phyloP scores from a whole-genome alignment of 1,139 yeast species.

The Geotrichum citri-aurantii region DNA sequence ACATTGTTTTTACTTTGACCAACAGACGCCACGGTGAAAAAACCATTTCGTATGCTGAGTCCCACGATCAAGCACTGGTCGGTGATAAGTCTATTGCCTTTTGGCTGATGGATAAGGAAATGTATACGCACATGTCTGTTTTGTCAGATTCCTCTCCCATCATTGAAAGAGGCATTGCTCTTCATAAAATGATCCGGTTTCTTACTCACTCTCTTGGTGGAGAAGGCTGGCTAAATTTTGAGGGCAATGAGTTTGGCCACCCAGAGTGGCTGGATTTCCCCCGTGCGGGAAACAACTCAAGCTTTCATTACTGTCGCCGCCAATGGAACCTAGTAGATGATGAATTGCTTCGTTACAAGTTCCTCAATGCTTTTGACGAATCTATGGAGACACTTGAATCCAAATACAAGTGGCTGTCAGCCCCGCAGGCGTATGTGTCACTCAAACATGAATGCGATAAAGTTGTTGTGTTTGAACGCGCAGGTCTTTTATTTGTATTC shows the following conservation, averaged over 20 bases:
- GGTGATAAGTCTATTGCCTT: conserved; percentile 96
- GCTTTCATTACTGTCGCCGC: conserved; percentile 90
- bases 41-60: conserved; percentile 89
- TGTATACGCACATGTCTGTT: conserved; percentile 93
- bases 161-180: conserved; percentile 80
- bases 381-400: conserved; percentile 77
- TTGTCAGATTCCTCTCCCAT: conserved; percentile 67
- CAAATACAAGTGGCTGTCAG: conserved; percentile 62
- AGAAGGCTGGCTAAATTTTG: conserved; percentile 91
- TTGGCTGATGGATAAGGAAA: conserved; percentile 97
- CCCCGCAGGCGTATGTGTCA: conserved; percentile 81
- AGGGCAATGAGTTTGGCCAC: conserved; percentile 97
- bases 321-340: conserved; percentile 86
- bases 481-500: conserved; percentile 75
- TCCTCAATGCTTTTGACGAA: conserved; percentile 69
- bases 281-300: conserved; percentile 76
- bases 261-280: conserved; percentile 99
- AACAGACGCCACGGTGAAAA: conserved; percentile 86
- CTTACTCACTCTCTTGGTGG: conserved; percentile 88
- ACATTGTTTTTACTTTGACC: conserved; percentile 72
- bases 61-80: conserved; percentile 95
- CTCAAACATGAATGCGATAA: conserved; percentile 85
- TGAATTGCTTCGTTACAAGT: conserved; percentile 69
- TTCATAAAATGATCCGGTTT: conserved; percentile 85
- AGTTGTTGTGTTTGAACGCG: conserved; percentile 82